Evolutionary conservation across 2,329 filamentous ascomycete genomes (phyloP).

Genomic region (Neofusicoccum laricinum): DNA sequence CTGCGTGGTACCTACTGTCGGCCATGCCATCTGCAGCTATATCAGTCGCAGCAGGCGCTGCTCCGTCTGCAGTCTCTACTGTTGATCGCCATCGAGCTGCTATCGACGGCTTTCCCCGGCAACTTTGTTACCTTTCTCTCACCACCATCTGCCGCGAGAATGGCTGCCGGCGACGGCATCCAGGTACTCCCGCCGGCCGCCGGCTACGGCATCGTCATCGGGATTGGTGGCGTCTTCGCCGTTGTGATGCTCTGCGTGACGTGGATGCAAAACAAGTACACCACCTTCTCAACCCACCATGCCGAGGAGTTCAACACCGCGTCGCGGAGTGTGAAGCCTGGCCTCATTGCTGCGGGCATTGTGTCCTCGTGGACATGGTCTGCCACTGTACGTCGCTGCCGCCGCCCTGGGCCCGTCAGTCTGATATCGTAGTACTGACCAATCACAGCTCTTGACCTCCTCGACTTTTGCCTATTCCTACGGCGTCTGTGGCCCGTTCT

Average conservation of each 20-base stretch:
- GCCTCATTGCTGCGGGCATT: conserved; percentile 47
- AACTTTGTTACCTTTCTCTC: not conserved
- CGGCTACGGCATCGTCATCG: conserved; percentile 51
- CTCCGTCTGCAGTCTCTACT: too few relatives aligned
- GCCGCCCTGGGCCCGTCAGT: too few relatives aligned
- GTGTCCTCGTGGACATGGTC: conserved; percentile 52
- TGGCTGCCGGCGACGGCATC: not conserved
- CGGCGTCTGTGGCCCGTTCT: conserved; percentile 19
- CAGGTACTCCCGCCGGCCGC: conserved; percentile 34
- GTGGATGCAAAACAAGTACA: conserved; percentile 30
- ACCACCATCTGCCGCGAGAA: not conserved
- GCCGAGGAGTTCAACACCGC: conserved; percentile 51
- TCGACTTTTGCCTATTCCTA: conserved; percentile 30
- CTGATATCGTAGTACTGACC: conserved; percentile 22
- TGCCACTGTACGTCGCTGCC: conserved; percentile 33
- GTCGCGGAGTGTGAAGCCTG: conserved; percentile 43
- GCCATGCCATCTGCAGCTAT: not conserved
- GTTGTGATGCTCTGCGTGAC: conserved; percentile 28
- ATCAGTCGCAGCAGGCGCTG: not conserved
- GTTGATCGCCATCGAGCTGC: too few relatives aligned
- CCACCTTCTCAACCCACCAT: conserved; percentile 39
- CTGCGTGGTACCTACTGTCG: not conserved
- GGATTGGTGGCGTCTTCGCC: conserved; percentile 47
- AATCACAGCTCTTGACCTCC: not conserved
- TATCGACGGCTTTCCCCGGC: too few relatives aligned